A percentile compares a stretch with the other conserved stretches of the same genome.
Evolutionary conservation across 441 rosid species (phyloP).

Genomic region (Euphorbia celastroides): DNA sequence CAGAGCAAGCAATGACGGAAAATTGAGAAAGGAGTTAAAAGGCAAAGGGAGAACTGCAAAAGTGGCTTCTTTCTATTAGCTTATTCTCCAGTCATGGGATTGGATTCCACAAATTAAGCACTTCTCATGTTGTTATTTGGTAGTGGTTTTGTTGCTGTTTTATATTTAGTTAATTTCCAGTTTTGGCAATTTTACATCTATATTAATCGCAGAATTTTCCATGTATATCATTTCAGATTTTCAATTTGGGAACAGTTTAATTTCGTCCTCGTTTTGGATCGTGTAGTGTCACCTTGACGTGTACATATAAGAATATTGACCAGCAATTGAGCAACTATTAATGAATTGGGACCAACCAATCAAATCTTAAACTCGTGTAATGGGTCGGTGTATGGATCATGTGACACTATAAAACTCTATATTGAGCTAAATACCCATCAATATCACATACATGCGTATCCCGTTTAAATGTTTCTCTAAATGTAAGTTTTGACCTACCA

Average conservation of each 20-base stretch:
- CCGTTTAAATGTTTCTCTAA: too few relatives aligned
- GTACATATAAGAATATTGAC: background rate
- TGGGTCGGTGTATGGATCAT: too few relatives aligned
- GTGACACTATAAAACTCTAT: too few relatives aligned
- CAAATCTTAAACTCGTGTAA: too few relatives aligned
- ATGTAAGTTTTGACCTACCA: too few relatives aligned
- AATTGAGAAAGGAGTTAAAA: constrained; percentile 6
- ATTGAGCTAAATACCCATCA: too few relatives aligned
- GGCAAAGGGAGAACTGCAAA: constrained; percentile 18
- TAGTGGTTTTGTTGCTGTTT: constrained; percentile 19
- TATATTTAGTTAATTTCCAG: constrained; percentile 1
- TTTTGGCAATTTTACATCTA: background rate
- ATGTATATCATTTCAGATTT: constrained; percentile 7
- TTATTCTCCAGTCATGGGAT: constrained; percentile 15
- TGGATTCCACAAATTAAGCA: constrained; percentile 16
- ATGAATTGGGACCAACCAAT: too few relatives aligned
- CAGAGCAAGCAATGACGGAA: constrained; percentile 28
- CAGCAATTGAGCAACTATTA: background rate
- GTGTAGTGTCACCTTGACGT: too few relatives aligned
- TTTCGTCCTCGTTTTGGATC: background rate
- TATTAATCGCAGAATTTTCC: constrained; percentile 11
- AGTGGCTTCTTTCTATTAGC: constrained; percentile 25
- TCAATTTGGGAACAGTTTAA: background rate
- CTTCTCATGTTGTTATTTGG: too few relatives aligned
- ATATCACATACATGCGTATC: too few relatives aligned